Base-by-base conservation (phyloP, 2,329 filamentous ascomycete species). In the Nothophoma quercina region DNA sequence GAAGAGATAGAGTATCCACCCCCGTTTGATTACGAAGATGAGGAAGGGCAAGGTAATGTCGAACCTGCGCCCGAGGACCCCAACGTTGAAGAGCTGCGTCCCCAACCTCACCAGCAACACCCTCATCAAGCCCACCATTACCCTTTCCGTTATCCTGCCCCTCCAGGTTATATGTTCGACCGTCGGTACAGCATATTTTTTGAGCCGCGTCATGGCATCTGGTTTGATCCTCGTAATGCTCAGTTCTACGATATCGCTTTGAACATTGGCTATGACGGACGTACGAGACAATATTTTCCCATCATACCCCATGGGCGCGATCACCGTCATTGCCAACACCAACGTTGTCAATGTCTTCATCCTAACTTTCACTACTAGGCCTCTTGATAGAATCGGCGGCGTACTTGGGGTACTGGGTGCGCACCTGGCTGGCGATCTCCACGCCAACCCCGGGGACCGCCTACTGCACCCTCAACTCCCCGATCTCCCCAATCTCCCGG, bases 361-460 rank as follows among this genome's bases (percentile, higher is more conserved):
- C 32, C 38, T 47, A 26, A 53, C 43, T 6, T 26, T 22, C 25
- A 18, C 7, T 18, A 19, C 13, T 51, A 51, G 48, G 29, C 26
- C 34, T 18, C 22, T 35, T 13, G 12, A n/a, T 21, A 26, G 28
- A 40, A n/a, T 33, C 21, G 35, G 21, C 15, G 28, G 18, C 22
- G 44, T 12, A 33, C 15, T 26, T 16, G 47, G 7, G 16, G 47
- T 28, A n/a, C n/a, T n/a, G n/a, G n/a, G n/a, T n/a, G n/a, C n/a
- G n/a, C n/a, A n/a, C n/a, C n/a, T n/a, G 6, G n/a, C n/a, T n/a
- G n/a, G n/a, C n/a, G n/a, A n/a, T n/a, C 10, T 26, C 25, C 25
- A 26, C 25, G 25, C 25, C 25, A 6, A 26, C 25, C 6, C 10
- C 25, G 25, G n/a, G n/a, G n/a, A n/a, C n/a, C n/a, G n/a, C n/a